Conservation (phyloP, 176 grass and related monocot genomes). For the Oryza glumipatula region DNA sequence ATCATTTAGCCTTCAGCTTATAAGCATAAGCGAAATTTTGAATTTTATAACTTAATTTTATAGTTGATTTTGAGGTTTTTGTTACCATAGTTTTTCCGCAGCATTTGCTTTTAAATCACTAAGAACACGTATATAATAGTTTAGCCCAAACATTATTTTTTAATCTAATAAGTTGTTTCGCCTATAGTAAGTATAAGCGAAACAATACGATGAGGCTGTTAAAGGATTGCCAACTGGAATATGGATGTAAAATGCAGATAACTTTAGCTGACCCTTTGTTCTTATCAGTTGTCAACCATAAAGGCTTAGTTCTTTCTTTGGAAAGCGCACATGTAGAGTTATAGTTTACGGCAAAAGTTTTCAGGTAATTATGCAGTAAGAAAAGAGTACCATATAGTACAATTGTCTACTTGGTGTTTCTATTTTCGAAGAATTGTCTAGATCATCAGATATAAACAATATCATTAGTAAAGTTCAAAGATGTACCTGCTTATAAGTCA, state of each 20-base stretch:
- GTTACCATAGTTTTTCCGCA: no score
- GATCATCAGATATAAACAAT: background rate
- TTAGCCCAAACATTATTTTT: no score
- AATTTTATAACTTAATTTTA: no score
- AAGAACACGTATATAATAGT: no score
- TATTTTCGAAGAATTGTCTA: background rate
- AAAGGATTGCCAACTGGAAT: background rate
- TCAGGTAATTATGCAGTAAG: background rate
- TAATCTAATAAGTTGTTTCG: no score
- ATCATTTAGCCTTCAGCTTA: no score
- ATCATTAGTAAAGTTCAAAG: background rate
- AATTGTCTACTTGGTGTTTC: background rate
- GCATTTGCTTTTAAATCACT: no score
- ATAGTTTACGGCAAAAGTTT: background rate
- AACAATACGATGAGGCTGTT: background rate
- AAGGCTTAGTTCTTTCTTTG: constrained; percentile 9
- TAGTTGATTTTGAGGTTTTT: no score
- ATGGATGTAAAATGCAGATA: background rate
- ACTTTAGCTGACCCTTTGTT: background rate
- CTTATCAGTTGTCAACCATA: background rate
- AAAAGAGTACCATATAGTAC: background rate
- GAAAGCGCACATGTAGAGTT: background rate
- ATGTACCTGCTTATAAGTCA: constrained; percentile 84
- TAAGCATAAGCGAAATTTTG: no score
- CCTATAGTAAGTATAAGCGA: no score